Evolutionary conservation across 2,329 filamentous ascomycete species (phyloP), one percentile per base, ranked within the genome.

Genomic region (Exophiala dermatitidis): DNA sequence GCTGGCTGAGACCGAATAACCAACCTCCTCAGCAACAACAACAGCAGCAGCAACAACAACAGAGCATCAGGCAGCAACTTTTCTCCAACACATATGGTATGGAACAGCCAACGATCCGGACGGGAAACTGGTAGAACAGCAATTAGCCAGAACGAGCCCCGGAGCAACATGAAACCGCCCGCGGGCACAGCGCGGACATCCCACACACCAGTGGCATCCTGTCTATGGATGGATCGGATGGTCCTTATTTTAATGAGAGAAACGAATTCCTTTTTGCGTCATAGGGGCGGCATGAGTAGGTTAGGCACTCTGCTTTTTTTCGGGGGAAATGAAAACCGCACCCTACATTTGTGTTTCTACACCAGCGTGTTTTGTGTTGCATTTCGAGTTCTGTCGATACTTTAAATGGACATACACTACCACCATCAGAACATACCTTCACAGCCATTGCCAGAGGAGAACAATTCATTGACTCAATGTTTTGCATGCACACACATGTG

Each of bases 1-100:
- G 85, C 40, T 95, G 90, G 88, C 87, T 90, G 76, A 83, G 79
- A 50, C 72, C 75, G 34, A 65, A 65, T 9, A 45, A 34, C 43
- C 54, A 49, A 41, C 29, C 47, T 4, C 50, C 44, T 12, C 51
- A 57, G 26, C 58, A 57, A 33, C 48, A 59, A 70, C 42, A 45
- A 26, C 42, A 45, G 12, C 42, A 45, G 42, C 19, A 19, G 36
- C 48, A 59, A 70, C 42, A 45, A 26, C 42, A 45, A 32, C 42
- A 45, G 42, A 77, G 71, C 43, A 77, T 81, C 45, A 72, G 79
- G 52, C 77, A 81, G 45, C 78, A 81, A 62, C 68, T 81, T 38
- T 67, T 81, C 50, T 78, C 71, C 55, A 80, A 76, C 54, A 80
- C 74, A 38, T 82, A 81, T 61, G 78, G 78, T 30, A 66, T 74